Evolutionary conservation across 192 early-diverging fungal genomes (phyloP).

Genomic region (Backusella tarrabulga): DNA sequence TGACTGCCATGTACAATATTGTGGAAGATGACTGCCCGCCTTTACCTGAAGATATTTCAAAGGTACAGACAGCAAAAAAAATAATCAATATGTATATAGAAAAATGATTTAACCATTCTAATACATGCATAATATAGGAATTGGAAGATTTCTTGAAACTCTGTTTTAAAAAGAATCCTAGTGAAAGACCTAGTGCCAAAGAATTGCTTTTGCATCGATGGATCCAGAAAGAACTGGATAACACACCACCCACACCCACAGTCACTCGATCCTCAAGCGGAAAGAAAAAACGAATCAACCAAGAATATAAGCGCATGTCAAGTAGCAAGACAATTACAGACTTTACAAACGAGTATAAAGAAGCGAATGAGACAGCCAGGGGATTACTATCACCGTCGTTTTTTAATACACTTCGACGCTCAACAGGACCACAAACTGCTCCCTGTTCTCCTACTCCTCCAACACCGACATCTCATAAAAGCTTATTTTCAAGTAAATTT

Average conservation of each 20-base stretch:
- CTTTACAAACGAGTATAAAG: neutral
- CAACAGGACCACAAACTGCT: neutral
- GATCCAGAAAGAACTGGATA: slow-evolving; percentile 42
- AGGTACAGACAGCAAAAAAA: slow-evolving; percentile 16
- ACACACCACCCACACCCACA: neutral
- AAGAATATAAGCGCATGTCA: neutral
- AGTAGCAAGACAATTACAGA: neutral
- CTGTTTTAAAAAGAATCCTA: slow-evolving; percentile 84
- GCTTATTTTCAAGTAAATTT: neutral
- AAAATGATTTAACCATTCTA: neutral
- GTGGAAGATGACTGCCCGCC: slow-evolving; percentile 94
- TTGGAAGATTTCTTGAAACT: slow-evolving; percentile 75
- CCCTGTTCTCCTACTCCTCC: neutral
- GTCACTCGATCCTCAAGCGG: neutral
- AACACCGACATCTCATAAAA: neutral
- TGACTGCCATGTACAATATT: slow-evolving; percentile 91
- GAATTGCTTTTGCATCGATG: slow-evolving; percentile 76
- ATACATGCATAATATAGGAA: slow-evolving; percentile 39
- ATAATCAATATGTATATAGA: neutral
- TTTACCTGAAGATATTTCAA: slow-evolving; percentile 76
- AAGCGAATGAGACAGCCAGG: neutral
- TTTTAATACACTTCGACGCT: neutral
- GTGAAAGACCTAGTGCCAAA: slow-evolving; percentile 66
- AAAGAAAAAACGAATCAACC: neutral
- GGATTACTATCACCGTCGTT: neutral